phyloP scores from a whole-genome alignment of 2,329 filamentous ascomycete species.

The Ascochyta pisi region DNA sequence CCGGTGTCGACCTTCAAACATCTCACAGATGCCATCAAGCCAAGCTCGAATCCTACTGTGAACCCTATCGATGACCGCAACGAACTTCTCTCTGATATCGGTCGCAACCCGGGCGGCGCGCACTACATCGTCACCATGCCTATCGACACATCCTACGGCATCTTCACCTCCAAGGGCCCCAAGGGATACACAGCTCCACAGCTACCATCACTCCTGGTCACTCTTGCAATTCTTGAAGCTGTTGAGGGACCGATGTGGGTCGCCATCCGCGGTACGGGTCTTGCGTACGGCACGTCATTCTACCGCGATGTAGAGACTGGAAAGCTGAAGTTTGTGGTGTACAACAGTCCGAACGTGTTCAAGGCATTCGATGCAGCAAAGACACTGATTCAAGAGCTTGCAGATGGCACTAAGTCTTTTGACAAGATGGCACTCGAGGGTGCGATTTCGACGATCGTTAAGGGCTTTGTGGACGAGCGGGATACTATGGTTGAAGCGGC shows the following conservation, averaged over 20 bases:
- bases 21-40: conserved; percentile 58
- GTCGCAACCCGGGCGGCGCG: conserved; percentile 74
- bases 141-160: conserved; percentile 88
- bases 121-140: conserved; percentile 88
- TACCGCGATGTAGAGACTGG: conserved; percentile 79
- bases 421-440: conserved; percentile 86
- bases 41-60: conserved; percentile 61
- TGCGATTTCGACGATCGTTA: conserved; percentile 87
- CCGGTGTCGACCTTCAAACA: conserved; percentile 82
- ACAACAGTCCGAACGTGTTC: conserved; percentile 86
- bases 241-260: conserved; percentile 95
- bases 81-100: conserved; percentile 76
- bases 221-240: conserved; percentile 87
- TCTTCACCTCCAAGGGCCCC: conserved; percentile 76
- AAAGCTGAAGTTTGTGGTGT: conserved; percentile 82
- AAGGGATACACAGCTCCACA: conserved; percentile 77
- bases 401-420: conserved; percentile 72
- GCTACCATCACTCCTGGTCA: conserved; percentile 85
- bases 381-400: conserved; percentile 75
- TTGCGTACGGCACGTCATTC: conserved; percentile 89
- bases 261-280: conserved; percentile 87
- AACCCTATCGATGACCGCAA: conserved; percentile 74
- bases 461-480: conserved; percentile 86
- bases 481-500: conserved; percentile 84
- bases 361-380: conserved; percentile 83